phyloP scores from a whole-genome alignment of 169 alveolate genomes.

The Plasmodium gonderi region DNA sequence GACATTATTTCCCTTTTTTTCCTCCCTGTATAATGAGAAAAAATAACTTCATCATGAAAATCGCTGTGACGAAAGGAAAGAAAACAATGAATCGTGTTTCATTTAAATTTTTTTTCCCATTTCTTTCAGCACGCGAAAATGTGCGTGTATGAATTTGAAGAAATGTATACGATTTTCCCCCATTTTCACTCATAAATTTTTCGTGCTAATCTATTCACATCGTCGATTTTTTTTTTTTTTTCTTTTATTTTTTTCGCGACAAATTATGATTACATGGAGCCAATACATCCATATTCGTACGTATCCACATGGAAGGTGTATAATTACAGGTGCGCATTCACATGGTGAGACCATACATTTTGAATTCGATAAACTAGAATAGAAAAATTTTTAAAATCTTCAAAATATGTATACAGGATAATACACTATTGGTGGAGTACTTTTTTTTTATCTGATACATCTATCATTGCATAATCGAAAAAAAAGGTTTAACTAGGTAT shows the following conservation, averaged over 20 bases:
- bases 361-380: background rate
- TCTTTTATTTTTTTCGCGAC: background rate
- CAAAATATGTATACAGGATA: background rate
- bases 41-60: background rate
- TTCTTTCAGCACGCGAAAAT: background rate
- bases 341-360: background rate
- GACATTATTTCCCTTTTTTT: background rate
- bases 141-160: background rate
- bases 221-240: background rate
- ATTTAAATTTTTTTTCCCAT: background rate
- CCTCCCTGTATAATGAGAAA: background rate
- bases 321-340: background rate
- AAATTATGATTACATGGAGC: background rate
- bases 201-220: background rate
- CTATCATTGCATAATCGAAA: background rate
- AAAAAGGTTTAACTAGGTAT: background rate
- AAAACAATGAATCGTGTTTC: background rate
- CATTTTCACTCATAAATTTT: background rate
- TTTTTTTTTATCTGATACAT: background rate
- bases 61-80: background rate
- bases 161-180: background rate
- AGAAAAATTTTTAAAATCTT: background rate
- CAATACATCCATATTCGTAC: background rate
- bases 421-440: background rate
- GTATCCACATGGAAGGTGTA: background rate